phyloP scores from a whole-genome alignment of 2,329 filamentous ascomycete species.

The Curvularia spicifera region DNA sequence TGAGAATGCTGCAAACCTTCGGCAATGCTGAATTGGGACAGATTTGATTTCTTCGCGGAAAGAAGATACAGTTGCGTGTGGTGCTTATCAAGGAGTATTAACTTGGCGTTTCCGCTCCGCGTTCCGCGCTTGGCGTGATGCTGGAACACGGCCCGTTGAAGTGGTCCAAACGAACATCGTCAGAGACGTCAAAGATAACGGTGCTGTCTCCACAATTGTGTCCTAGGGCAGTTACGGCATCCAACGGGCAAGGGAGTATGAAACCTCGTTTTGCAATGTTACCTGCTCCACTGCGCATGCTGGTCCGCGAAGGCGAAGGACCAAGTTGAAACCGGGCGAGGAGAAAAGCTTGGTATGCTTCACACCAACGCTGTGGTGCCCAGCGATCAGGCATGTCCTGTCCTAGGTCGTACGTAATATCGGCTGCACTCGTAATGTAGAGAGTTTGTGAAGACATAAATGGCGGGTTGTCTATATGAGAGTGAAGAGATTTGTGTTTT shows the following conservation, averaged over 20 bases:
- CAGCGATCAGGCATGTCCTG: too few species aligned
- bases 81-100: not conserved
- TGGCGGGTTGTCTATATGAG: not conserved
- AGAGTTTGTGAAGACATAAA: too few species aligned
- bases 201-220: not conserved
- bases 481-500: not conserved
- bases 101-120: constrained; percentile 14
- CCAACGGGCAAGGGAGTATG: not conserved
- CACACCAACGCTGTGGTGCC: too few species aligned
- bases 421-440: too few species aligned
- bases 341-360: too few species aligned
- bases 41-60: not conserved
- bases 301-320: too few species aligned
- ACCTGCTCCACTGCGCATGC: too few species aligned
- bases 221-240: not conserved
- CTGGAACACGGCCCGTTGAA: constrained; percentile 2
- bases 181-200: not conserved
- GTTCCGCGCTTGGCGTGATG: constrained; percentile 1
- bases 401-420: too few species aligned
- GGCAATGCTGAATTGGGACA: not conserved
- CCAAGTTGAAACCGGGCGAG: too few species aligned
- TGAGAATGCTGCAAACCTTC: not conserved
- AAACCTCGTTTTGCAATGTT: not conserved
- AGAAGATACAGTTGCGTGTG: too few species aligned
- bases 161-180: constrained; percentile 3